Evolutionary conservation across 2,329 filamentous ascomycete genomes (phyloP).

Genomic region (Dothistroma pini): DNA sequence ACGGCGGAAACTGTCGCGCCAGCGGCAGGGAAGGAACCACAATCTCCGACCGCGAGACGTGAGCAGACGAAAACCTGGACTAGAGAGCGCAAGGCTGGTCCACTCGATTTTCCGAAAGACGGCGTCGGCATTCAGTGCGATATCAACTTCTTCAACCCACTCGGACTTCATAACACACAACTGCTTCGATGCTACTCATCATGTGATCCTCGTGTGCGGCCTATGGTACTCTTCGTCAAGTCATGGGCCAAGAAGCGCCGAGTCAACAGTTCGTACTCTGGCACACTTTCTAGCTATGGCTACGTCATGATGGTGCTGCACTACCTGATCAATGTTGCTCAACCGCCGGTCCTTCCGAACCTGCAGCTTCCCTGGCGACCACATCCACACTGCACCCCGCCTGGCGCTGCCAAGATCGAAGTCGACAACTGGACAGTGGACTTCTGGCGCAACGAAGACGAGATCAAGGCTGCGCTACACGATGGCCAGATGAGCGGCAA

Average conservation of each 20-base stretch:
- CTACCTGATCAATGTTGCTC: constrained; percentile 77
- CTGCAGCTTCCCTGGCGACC: constrained; percentile 59
- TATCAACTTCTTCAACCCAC: constrained; percentile 83
- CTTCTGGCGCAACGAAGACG: constrained; percentile 73
- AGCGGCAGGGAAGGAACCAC: background rate
- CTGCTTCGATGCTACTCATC: constrained; percentile 79
- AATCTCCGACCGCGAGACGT: constrained; percentile 10
- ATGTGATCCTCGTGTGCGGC: constrained; percentile 71
- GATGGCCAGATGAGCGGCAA: constrained; percentile 64
- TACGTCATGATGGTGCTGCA: constrained; percentile 92
- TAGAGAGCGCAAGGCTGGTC: constrained; percentile 46
- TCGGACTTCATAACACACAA: constrained; percentile 78
- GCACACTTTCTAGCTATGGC: constrained; percentile 83
- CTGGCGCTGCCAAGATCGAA: constrained; percentile 23
- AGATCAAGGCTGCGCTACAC: constrained; percentile 60
- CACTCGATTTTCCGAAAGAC: constrained; percentile 72
- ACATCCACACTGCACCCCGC: constrained; percentile 33
- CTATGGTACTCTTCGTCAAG: constrained; percentile 82
- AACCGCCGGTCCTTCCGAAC: constrained; percentile 80
- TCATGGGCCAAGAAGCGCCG: constrained; percentile 82
- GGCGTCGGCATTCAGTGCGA: constrained; percentile 83
- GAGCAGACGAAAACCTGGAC: constrained; percentile 36
- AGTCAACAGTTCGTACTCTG: constrained; percentile 83
- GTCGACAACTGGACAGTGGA: constrained; percentile 62
- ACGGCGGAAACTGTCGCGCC: background rate